Base-by-base conservation (phyloP, 495 filamentous ascomycete genomes). In the Daldinia grandis region DNA sequence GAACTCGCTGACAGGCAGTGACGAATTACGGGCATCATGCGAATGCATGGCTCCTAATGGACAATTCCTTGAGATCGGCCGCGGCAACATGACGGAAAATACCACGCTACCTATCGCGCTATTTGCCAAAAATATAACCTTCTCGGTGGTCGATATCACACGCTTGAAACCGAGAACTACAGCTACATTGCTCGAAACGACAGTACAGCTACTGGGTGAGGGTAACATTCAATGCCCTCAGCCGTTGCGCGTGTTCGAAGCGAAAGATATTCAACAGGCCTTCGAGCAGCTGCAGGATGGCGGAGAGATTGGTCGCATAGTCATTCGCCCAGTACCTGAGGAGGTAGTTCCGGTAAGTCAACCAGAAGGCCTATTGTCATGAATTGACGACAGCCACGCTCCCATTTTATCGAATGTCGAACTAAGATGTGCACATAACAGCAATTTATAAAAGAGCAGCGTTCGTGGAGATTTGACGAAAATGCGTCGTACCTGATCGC, bases 361-460 rank as follows among this genome's bases (percentile, higher is more conserved):
- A 47, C 27, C 6, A n/a, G 31, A 35, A 38, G 8, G n/a, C 6
- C 19, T 21, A 47, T 4, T 21, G 6, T 47, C 40, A 17, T 0
- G n/a, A 47, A 10, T 47, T 3, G 7, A 53, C 1, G 30, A 53
- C 1, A 21, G 24, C 25, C 9, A 40, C 31, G 10, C 2, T 1
- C 12, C 56, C 21, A 27, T n/a, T 50, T 37, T 35, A 61, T 25
- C 24, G 3, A 28, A 3, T 25, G 10, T 33, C 17, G 14, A 3
- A 5, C 42, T 61, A 50, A 61, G 19, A 30, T 40, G 14, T 21
- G 10, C 21, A 17, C n/a, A 14, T 50, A 10, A 49, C 19, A 61
- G 58, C 58, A 61, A 61, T 61, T 50, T n/a, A 49, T 50, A 31
- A 42, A 50, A 17, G 58, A 61, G 17, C 38, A 25, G 25, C 58